These are phyloP conservation scores for Citrus medica DNA, from an alignment of 345 rosid genomes.

Conservation along the genomic window DNA sequence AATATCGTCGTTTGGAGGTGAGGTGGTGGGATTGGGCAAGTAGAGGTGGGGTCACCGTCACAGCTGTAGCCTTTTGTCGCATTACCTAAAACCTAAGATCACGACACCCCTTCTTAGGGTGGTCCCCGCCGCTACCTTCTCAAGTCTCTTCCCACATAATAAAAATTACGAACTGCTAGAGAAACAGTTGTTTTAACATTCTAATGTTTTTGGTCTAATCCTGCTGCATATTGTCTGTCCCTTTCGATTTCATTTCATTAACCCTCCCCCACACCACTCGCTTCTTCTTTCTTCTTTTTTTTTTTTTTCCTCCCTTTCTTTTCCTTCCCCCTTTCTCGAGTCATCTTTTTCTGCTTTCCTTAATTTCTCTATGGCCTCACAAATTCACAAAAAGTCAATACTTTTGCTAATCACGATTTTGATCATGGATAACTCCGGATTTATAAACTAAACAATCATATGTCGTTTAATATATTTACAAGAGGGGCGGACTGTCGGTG, in stretches of 20 bases:
- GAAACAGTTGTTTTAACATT: background rate
- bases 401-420: background rate
- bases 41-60: constrained; percentile 32
- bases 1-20: background rate
- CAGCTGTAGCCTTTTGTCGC: constrained; percentile 41
- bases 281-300: too few relatives aligned
- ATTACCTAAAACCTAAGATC: constrained; percentile 25
- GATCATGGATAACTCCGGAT: background rate
- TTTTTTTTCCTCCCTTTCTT: too few relatives aligned
- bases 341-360: background rate
- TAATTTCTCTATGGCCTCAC: background rate
- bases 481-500: background rate
- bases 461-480: background rate
- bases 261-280: background rate
- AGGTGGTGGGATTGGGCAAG: constrained; percentile 7
- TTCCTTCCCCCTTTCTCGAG: background rate
- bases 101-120: constrained; percentile 14
- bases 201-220: background rate
- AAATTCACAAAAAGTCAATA: background rate
- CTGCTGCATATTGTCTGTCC: constrained; percentile 11
- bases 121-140: constrained; percentile 18
- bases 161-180: background rate
- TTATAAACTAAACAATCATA: background rate
- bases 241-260: constrained; percentile 12
- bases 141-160: background rate